phyloP scores from a whole-genome alignment of 441 rosid genomes.

The Rhodomyrtus psidioides region DNA sequence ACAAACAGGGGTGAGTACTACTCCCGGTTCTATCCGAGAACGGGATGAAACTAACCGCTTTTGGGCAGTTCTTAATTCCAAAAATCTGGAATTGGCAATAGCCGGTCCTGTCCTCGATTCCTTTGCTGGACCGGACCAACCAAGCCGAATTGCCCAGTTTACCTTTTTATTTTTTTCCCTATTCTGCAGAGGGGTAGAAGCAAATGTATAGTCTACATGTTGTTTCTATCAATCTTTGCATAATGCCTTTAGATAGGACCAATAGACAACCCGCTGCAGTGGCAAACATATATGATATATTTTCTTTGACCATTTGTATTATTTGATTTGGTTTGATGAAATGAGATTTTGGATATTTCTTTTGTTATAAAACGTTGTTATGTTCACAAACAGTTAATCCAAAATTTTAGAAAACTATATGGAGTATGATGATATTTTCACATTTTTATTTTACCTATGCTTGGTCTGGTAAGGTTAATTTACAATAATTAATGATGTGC shows the following conservation, averaged over 20 bases:
- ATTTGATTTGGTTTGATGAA: background rate
- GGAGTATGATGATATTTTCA: background rate
- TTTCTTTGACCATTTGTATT: background rate
- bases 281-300: background rate
- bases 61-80: rapidly evolving
- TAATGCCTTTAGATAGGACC: background rate
- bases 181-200: background rate
- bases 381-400: background rate
- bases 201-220: background rate
- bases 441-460: background rate
- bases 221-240: background rate
- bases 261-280: background rate
- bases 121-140: rapidly evolving
- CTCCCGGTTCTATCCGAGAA: rapidly evolving
- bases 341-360: background rate
- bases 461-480: background rate
- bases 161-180: too few species aligned
- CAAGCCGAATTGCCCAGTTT: rapidly evolving
- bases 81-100: background rate
- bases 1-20: background rate
- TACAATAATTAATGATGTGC: background rate
- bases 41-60: rapidly evolving
- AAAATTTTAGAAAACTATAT: background rate
- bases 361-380: background rate
- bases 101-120: background rate